Percentiles rank a stretch among this genome's conserved stretches.
phyloP scores from a whole-genome alignment of 2,329 filamentous ascomycete species.

The Biscogniauxia marginata region DNA sequence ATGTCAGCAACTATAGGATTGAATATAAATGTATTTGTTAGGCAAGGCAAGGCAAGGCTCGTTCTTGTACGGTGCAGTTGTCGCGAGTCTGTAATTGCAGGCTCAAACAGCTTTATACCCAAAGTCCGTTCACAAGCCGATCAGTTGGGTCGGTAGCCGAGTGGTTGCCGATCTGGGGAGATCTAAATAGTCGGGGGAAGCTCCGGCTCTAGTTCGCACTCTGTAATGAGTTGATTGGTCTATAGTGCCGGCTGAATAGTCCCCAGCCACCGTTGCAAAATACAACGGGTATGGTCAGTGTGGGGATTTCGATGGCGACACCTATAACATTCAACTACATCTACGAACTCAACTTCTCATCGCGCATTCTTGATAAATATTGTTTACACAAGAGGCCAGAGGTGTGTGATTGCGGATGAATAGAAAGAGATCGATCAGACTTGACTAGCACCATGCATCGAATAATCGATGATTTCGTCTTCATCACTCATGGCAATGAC shows the following conservation, averaged over 20 bases:
- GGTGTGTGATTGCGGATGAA: background rate
- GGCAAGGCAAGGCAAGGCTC: no score
- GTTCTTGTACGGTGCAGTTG: no score
- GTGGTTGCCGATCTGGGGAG: background rate
- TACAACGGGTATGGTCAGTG: background rate
- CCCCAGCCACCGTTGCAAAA: background rate
- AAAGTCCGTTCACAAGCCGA: background rate
- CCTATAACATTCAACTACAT: background rate
- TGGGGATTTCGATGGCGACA: background rate
- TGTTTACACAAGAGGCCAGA: background rate
- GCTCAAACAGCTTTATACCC: background rate
- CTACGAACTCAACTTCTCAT: background rate
- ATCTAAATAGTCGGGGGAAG: background rate
- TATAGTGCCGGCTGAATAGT: background rate
- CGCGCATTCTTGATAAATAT: background rate
- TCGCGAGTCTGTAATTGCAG: no score
- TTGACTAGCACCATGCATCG: conserved; percentile 17
- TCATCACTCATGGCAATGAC: conserved; percentile 25
- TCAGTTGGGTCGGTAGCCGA: background rate
- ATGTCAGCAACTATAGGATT: no score
- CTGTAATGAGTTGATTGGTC: conserved; percentile 1
- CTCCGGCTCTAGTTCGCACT: background rate
- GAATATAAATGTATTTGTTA: no score
- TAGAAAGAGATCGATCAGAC: background rate
- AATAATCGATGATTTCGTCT: conserved; percentile 27